Conservation (phyloP, 1,284 basidiomycete species). For the Leucoagaricus sp. region DNA sequence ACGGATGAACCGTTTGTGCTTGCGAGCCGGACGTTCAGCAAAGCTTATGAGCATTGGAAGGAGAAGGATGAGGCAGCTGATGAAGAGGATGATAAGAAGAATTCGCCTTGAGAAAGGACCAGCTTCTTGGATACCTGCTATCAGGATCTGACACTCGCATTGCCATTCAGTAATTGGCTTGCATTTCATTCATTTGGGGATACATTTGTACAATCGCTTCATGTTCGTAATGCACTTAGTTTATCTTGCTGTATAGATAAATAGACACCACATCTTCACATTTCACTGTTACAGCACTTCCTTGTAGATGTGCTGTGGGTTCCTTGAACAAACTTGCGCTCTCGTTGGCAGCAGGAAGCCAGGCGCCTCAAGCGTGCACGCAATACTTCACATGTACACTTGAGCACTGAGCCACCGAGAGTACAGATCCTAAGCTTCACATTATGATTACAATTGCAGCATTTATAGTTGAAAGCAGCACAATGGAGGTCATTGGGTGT, state of each 20-base stretch:
- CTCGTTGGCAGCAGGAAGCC: not conserved
- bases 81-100: constrained; percentile 43
- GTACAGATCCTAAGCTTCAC: no score
- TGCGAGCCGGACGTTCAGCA: constrained; percentile 46
- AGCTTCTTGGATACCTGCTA: constrained; percentile 4
- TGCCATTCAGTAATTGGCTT: not conserved
- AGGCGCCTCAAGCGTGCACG: no score
- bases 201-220: not conserved
- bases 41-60: constrained; percentile 51
- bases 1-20: constrained; percentile 55
- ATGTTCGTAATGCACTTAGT: constrained; percentile 6
- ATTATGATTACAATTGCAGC: no score
- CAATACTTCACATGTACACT: no score
- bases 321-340: no score
- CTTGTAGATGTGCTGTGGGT: no score
- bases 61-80: constrained; percentile 37
- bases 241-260: constrained; percentile 11
- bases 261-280: not conserved
- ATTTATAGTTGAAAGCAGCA: no score
- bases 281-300: not conserved
- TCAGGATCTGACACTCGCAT: not conserved
- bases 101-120: constrained; percentile 32
- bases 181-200: not conserved
- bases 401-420: no score
- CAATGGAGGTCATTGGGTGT: no score